These are phyloP conservation scores for Debaryomyces coudertii DNA, from an alignment of 1,139 yeast genomes.

Conservation along the genomic window DNA sequence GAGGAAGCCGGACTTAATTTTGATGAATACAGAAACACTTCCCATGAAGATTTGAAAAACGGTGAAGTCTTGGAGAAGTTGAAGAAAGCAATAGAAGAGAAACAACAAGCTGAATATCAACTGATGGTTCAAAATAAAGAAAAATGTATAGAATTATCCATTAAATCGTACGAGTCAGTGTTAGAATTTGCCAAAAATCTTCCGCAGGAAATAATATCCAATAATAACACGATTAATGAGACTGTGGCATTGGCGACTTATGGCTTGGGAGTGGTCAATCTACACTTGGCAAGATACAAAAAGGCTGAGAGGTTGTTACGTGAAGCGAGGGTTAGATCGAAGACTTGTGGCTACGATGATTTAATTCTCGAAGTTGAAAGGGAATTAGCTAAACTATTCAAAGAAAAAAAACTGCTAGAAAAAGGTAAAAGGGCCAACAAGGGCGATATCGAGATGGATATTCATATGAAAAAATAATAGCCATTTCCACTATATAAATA, in stretches of 20 bases:
- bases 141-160: constrained; percentile 47
- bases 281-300: constrained; percentile 58
- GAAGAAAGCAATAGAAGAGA: constrained; percentile 11
- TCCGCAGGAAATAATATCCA: constrained; percentile 34
- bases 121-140: constrained; percentile 33
- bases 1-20: constrained; percentile 28
- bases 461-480: constrained; percentile 17
- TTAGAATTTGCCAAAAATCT: constrained; percentile 56
- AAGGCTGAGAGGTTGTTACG: constrained; percentile 65
- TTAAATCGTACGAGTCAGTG: constrained; percentile 55
- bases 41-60: constrained; percentile 8
- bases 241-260: constrained; percentile 81
- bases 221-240: constrained; percentile 40
- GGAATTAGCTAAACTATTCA: constrained; percentile 57
- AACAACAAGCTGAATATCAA: constrained; percentile 22
- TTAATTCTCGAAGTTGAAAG: constrained; percentile 66
- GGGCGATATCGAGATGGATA: constrained; percentile 22
- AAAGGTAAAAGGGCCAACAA: constrained; percentile 9
- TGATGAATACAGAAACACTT: constrained; percentile 19
- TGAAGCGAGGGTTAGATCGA: constrained; percentile 74
- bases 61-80: constrained; percentile 16
- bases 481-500: neutral
- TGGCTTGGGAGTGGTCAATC: constrained; percentile 78
- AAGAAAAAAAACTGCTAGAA: constrained; percentile 27
- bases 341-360: constrained; percentile 66